phyloP scores from a whole-genome alignment of 768 basidiomycete species.

The Gymnopilus junonius region DNA sequence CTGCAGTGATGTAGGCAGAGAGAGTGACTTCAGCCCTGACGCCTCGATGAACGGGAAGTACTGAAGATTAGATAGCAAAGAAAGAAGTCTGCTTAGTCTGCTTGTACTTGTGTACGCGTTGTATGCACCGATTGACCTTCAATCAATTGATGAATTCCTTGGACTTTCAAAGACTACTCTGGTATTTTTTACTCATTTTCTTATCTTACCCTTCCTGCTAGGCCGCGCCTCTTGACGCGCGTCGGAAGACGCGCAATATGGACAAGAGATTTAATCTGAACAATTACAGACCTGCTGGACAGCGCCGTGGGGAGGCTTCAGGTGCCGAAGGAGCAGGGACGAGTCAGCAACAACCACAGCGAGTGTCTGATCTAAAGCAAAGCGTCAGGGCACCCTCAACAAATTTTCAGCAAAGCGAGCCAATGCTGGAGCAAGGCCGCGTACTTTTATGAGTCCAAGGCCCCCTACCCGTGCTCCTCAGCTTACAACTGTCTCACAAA shows the following conservation, averaged over 20 bases:
- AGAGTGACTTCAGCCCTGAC: too few relatives aligned
- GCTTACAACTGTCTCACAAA: neutral
- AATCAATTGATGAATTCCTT: neutral
- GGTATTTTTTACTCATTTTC: neutral
- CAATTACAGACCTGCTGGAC: neutral
- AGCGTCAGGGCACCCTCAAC: neutral
- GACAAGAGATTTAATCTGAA: conserved; percentile 2
- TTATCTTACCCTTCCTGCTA: neutral
- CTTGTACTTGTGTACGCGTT: conserved; percentile 11
- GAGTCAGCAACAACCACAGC: neutral
- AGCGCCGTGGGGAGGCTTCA: neutral
- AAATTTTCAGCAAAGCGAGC: neutral
- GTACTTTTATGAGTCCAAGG: neutral
- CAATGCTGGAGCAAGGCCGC: neutral
- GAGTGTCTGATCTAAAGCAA: neutral
- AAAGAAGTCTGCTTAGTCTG: too few relatives aligned
- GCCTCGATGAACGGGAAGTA: too few relatives aligned
- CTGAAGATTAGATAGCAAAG: too few relatives aligned
- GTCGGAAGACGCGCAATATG: conserved; percentile 1
- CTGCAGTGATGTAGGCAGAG: too few relatives aligned
- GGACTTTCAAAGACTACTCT: too few relatives aligned
- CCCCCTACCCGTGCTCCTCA: neutral
- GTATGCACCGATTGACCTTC: neutral
- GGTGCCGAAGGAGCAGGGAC: neutral
- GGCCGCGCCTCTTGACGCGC: neutral